Conservation (phyloP, 495 filamentous ascomycete genomes). For the Immersiella caudata region DNA sequence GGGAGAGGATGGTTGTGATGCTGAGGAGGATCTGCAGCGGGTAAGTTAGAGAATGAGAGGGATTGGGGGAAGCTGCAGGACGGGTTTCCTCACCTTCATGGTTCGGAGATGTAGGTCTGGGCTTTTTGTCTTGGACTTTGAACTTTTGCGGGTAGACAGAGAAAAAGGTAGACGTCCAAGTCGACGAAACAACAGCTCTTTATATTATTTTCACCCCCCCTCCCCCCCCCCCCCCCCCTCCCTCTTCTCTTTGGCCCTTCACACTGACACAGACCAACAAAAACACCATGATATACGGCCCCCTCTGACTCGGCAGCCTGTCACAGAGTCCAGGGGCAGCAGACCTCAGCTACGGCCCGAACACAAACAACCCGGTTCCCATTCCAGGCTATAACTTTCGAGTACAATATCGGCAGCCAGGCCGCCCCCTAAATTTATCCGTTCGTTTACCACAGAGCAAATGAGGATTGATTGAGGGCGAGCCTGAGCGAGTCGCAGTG, state of each 20-base stretch:
- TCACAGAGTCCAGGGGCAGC: background rate
- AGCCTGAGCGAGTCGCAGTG: background rate
- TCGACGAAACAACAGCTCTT: no score
- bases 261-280: no score
- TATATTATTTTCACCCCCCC: no score
- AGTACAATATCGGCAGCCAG: background rate
- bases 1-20: background rate
- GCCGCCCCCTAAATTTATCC: background rate
- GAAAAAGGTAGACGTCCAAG: background rate
- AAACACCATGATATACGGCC: background rate
- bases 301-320: background rate
- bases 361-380: background rate
- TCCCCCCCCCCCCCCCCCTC: no score
- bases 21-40: background rate
- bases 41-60: background rate
- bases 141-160: background rate
- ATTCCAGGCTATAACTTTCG: background rate
- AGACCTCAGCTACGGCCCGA: background rate
- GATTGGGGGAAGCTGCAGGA: background rate
- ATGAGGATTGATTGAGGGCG: background rate
- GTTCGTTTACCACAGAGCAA: background rate
- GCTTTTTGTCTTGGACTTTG: background rate
- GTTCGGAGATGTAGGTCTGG: background rate
- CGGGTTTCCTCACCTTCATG: background rate
- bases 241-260: no score